Base-by-base conservation (phyloP, 257 asterid species). In the Solanum peruvianum region DNA sequence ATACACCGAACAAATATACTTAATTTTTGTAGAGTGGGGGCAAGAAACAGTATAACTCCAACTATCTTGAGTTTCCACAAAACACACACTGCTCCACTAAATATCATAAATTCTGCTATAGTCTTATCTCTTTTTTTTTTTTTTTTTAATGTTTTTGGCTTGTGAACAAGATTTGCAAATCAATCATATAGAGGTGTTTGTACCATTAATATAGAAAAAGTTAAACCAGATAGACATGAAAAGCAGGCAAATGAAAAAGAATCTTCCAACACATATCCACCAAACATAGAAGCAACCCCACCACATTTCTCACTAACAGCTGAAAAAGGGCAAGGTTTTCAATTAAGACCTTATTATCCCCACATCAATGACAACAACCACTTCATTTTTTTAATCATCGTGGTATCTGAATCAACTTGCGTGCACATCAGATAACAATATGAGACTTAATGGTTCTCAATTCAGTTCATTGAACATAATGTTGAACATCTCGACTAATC, bases 261-360 rank as follows among this genome's bases (percentile, higher is more conserved):
- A 83, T 86, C 87, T 90, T 72, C 88, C 87, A 73, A 82, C 88
- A 88, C 35, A 90, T 87, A 77, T 56, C 87, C 86, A 77, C 82
- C 90, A 88, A 87, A n/a, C 76, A 85, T 67, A 70, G 64, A 69
- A 20, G 12, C 23, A 67, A 72, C 82, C 88, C 89, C 88, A 90
- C 88, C 86, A 83, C 25, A 58, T 88, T 73, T 82, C 81, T 77
- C 86, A 82, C 64, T 86, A 85, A 42, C 76, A 31, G 82, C 69
- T n/a, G 42, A 66, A 83, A 77, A 87, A 16, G 37, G 75, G 70
- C 81, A 58, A 42, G 58, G 58, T 52, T 39, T 64, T 21, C 88
- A 85, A 21, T 67, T 14, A 13, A n/a, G 15, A 76, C 87, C 31
- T 31, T 71, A 37, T 20, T 25, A 71, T 41, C 85, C 86, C 41